phyloP scores from a whole-genome alignment of 2,329 filamentous ascomycete genomes.

The Graphilbum sp. region DNA sequence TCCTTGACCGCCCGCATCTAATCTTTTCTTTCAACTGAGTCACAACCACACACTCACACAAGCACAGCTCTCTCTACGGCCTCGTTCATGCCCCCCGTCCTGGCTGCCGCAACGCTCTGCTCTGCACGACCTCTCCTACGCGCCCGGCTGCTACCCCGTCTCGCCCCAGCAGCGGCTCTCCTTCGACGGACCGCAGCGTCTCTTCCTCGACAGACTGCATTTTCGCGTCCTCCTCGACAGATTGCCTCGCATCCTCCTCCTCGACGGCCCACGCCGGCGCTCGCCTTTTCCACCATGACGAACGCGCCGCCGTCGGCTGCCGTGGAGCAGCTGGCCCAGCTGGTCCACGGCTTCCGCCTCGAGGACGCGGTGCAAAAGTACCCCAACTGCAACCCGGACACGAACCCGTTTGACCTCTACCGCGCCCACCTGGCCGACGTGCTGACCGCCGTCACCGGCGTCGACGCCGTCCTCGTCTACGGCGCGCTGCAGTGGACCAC shows the following conservation, averaged over 20 bases:
- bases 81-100: too few relatives aligned
- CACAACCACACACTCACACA: too few relatives aligned
- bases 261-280: not conserved
- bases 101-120: too few relatives aligned
- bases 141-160: too few relatives aligned
- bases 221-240: not conserved
- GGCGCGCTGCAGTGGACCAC: conserved; percentile 63
- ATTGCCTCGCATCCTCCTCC: not conserved
- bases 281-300: not conserved
- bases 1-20: too few relatives aligned
- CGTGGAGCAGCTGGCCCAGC: conserved; percentile 17
- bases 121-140: too few relatives aligned
- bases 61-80: too few relatives aligned
- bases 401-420: conserved; percentile 68
- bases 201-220: too few relatives aligned
- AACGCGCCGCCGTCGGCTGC: conserved; percentile 4
- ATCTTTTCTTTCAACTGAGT: too few relatives aligned
- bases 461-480: conserved; percentile 56
- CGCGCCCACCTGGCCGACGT: conserved; percentile 58
- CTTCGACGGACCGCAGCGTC: too few relatives aligned
- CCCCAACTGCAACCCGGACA: conserved; percentile 45
- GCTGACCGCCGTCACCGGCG: conserved; percentile 51
- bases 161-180: too few relatives aligned
- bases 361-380: conserved; percentile 23
- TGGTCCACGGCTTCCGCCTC: conserved; percentile 20